Base-by-base conservation (phyloP, 768 basidiomycete genomes). In the Multifurca ochricompacta region DNA sequence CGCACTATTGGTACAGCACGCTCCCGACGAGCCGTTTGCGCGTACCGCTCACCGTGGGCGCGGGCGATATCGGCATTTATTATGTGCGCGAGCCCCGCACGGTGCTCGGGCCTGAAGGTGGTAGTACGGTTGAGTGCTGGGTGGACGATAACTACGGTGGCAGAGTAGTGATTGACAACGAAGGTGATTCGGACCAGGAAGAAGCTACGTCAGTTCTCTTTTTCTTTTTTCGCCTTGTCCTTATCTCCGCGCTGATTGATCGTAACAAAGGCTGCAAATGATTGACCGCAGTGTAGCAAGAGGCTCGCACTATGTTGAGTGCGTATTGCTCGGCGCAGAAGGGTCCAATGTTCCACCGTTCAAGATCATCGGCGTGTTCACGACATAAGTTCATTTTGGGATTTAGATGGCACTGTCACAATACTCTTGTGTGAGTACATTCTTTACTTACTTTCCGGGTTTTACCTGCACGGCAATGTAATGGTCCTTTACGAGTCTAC, bases 231-330 rank as follows among this genome's bases (percentile, higher is more conserved):
- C 25, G 10, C 48, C 10, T 25, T 41, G 16, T 31, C 13, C 27
- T 56, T 53, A 28, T 30, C 11, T 42, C 13, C 28, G 31, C 35
- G 30, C 31, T 37, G 32, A 37, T 49, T 47, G 45, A 50, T 31
- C 32, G 54, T 16, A 46, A 34, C 57, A 53, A 16, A 93, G 92
- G 50, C 72, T 97, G 59, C 76, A 78, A 57, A 76, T 94, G 48
- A 98, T 98, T 60, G 96, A 99, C 69, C 82, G 79, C 56, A 79
- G 71, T 57, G 96, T 99, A 28, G 67, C 82, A n/a, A 74, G 79
- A 34, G 95, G 96, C 2, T 87, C 90, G 39, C 96, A 99, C 69
- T 98, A 78, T 67, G 87, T 96, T 55, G 93, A 97, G 65, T 99
- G 95, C 68, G 71, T 85, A 67, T 70, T 96, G 39, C 63, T 87